Evolutionary conservation across 2,329 filamentous ascomycete genomes (phyloP), one percentile per base, ranked within the genome.

Genomic region (Botrytis deweyae): DNA sequence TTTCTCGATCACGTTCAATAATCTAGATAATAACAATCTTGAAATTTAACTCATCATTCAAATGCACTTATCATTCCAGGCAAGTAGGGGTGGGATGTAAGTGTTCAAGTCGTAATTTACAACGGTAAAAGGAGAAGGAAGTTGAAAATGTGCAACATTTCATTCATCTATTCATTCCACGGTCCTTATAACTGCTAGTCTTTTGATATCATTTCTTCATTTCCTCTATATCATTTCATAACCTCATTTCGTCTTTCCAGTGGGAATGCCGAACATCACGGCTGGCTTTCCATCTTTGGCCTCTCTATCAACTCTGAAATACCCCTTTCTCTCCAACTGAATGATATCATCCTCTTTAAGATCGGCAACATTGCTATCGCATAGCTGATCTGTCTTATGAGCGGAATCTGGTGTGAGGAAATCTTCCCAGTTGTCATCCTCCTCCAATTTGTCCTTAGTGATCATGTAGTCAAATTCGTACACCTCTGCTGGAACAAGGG

Each of bases 381-480:
- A 94, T 71, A 93, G 82, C 1, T 92, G 93, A 77, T 92, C 88
- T 70, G 91, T 91, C 83, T 91, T 90, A 73, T 88, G 90, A 80
- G 93, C 91, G 0, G 94, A 97, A 72, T 90, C 86, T 38, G 90
- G 88, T 82, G 1, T 97, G 75, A 98, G 83, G 82, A 91, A 96
- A 77, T 97, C 91, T 83, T 97, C 94, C 25, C 97, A 86, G 67
- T 91, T 88, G 80, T 98, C 95, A 3, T 96, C 92, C 82, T 96
- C 92, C 82, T 94, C 93, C 42, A 98, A 87, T 81, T 96, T 95
- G 82, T 98, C 95, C 87, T 98, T 98, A 75, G 92, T 97, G 81
- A 98, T 92, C 67, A 98, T 88, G 84, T 97, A 95, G 84, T 97
- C 95, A 82, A 98, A 98, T 78, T 98, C 94, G 84, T 95, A 95